A percentile compares a stretch with the other conserved stretches of the same genome.
phyloP scores from a whole-genome alignment of 768 basidiomycete species.

The Termitomyces sp. region DNA sequence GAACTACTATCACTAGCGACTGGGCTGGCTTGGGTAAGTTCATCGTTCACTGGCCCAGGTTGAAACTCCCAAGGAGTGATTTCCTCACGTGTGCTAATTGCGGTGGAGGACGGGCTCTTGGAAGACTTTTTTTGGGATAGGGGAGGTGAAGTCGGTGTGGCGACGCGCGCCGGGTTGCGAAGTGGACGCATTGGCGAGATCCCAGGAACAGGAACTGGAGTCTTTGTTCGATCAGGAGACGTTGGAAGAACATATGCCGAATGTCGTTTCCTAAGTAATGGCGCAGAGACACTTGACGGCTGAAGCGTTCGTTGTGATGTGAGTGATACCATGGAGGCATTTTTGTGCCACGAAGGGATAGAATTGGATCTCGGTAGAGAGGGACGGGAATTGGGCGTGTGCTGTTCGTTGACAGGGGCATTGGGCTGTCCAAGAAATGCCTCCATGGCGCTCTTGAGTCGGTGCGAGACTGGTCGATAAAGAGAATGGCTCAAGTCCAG shows the following conservation, averaged over 20 bases:
- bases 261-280: conserved; percentile 29
- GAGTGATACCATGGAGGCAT: conserved; percentile 20
- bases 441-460: conserved; percentile 1
- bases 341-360: conserved; percentile 14
- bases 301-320: conserved; percentile 4
- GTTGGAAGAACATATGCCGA: conserved; percentile 23
- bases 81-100: conserved; percentile 22
- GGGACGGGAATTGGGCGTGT: conserved; percentile 4
- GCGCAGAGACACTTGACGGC: background rate
- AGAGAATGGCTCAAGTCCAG: background rate
- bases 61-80: conserved; percentile 34
- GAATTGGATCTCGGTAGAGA: conserved; percentile 17
- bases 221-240: conserved; percentile 16
- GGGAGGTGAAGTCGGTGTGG: background rate
- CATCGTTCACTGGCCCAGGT: conserved; percentile 15
- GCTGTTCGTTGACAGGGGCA: conserved; percentile 2
- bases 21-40: conserved; percentile 1
- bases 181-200: conserved; percentile 27
- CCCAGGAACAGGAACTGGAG: conserved; percentile 17
- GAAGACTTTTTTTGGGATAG: conserved; percentile 9
- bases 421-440: conserved; percentile 8
- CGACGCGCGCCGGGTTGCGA: conserved; percentile 28
- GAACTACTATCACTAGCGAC: conserved; percentile 7
- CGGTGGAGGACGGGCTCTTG: conserved; percentile 21
- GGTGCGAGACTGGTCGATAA: background rate